phyloP scores from a whole-genome alignment of 345 rosid species.

The Pistacia integerrima region DNA sequence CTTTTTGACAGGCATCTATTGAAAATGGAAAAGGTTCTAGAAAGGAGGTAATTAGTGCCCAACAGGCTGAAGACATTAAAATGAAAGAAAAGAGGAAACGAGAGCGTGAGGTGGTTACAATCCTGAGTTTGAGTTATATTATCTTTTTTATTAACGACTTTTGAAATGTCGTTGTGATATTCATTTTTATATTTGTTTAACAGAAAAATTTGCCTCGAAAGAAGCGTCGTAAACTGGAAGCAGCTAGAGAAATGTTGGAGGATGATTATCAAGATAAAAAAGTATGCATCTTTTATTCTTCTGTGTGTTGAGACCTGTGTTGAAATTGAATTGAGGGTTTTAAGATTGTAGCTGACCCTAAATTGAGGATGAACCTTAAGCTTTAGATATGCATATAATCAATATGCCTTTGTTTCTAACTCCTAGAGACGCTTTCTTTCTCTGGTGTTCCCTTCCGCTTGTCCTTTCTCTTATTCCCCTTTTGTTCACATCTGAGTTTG shows the following conservation, averaged over 20 bases:
- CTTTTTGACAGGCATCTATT: slow-evolving; percentile 46
- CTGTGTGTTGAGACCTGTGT: not conserved
- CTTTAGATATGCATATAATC: not conserved
- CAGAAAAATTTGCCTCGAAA: slow-evolving; percentile 92
- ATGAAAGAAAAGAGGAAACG: slow-evolving; percentile 91
- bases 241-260: slow-evolving; percentile 96
- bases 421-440: not conserved
- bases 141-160: slow-evolving; percentile 15
- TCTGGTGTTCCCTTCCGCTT: slow-evolving; percentile 3
- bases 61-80: slow-evolving; percentile 85
- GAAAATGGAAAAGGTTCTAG: slow-evolving; percentile 55
- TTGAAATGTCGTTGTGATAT: slow-evolving; percentile 9
- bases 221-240: slow-evolving; percentile 88
- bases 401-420: not conserved
- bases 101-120: slow-evolving; percentile 68
- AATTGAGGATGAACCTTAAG: not conserved
- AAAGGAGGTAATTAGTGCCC: slow-evolving; percentile 70
- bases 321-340: not conserved
- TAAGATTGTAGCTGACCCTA: too few species aligned
- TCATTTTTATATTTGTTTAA: slow-evolving; percentile 24
- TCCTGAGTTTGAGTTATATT: slow-evolving; percentile 15
- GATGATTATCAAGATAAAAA: slow-evolving; percentile 48
- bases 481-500: not conserved
- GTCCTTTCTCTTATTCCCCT: not conserved
- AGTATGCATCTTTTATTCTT: slow-evolving; percentile 38